Base-by-base conservation (phyloP, 83 land plant species). In the Larix sibirica region DNA sequence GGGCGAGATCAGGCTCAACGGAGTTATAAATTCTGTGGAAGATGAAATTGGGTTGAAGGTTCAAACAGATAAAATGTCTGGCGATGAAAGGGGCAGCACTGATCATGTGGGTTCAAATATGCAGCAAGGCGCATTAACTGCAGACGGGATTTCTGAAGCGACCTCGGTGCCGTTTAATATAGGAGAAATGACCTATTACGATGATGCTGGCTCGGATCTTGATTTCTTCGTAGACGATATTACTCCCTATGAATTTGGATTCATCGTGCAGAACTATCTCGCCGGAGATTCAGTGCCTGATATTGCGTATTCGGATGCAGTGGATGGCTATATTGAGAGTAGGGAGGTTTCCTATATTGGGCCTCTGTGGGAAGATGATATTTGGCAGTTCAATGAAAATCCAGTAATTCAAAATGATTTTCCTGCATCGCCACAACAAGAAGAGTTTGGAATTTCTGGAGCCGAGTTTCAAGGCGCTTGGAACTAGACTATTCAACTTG, bases 311-410 rank as follows among this genome's bases (percentile, higher is more conserved):
- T 2, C 6, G 4, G 76, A 71, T 40, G 36, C 13, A 0, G 3
- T 14, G 9, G 40, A 69, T 28, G 74, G 74, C 2, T 71, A 71
- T 42, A 24, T 21, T 18, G 76, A 71, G 9, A 40, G n/a, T 7
- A 71, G 54, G 1, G 54, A 71, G 3, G 76, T 71, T 9, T 71
- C n/a, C n/a, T 71, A 71, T n/a, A 28, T 28, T 28, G 76, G 76
- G 12, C 9, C 21, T 20, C 54, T 71, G 16, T 69, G 74, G 74
- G 74, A 69, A 5, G 74, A 69, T 38, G 74, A 69, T 69, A 69
- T 69, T 18, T 69, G 74, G 74, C 74, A 69, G 20, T 28, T 69
- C 6, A 69, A 69, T 4, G 44, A 69, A 6, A 4, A 69, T 38
- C 36, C 36, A 33, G 44, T 2, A 0, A 31, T 16, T 0, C 38